These are phyloP conservation scores for Dactylonectria macrodidyma DNA, from an alignment of 2,329 filamentous ascomycete genomes.

Conservation along the genomic window DNA sequence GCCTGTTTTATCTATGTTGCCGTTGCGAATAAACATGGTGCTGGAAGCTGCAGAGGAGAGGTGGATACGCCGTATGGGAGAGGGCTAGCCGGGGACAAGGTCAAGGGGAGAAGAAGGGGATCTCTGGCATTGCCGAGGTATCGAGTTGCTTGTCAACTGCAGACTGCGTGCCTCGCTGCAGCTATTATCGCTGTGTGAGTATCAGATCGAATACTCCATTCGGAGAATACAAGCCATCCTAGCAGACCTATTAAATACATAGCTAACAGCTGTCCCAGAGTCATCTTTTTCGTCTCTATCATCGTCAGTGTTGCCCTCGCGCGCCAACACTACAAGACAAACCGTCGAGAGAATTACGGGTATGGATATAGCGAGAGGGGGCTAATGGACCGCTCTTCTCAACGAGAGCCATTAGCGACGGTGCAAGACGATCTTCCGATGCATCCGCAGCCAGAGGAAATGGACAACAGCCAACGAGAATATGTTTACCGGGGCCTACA, in stretches of 20 bases:
- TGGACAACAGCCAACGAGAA: too few relatives aligned
- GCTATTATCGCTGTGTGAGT: constrained; percentile 79
- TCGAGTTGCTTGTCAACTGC: constrained; percentile 75
- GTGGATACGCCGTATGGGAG: constrained; percentile 78
- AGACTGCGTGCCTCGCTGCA: constrained; percentile 83
- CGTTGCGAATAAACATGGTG: constrained; percentile 78
- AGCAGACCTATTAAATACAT: too few relatives aligned
- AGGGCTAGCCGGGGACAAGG: constrained; percentile 67
- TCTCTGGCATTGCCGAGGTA: constrained; percentile 63
- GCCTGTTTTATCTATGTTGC: constrained; percentile 86
- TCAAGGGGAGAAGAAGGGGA: constrained; percentile 57
- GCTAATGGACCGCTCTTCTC: background rate
- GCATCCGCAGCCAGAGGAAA: background rate
- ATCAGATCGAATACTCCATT: background rate
- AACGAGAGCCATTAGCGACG: background rate
- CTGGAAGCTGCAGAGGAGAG: constrained; percentile 70
- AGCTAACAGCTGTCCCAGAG: background rate
- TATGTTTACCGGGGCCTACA: too few relatives aligned
- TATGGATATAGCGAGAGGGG: background rate
- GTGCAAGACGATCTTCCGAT: background rate
- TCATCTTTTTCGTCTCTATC: background rate
- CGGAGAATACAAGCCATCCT: background rate
- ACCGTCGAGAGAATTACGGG: background rate
- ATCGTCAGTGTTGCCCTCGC: background rate
- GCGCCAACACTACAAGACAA: background rate